Evolutionary conservation across 2,329 filamentous ascomycete genomes (phyloP), one percentile per base, ranked within the genome.

Genomic region (Tolypocladium capitatum): DNA sequence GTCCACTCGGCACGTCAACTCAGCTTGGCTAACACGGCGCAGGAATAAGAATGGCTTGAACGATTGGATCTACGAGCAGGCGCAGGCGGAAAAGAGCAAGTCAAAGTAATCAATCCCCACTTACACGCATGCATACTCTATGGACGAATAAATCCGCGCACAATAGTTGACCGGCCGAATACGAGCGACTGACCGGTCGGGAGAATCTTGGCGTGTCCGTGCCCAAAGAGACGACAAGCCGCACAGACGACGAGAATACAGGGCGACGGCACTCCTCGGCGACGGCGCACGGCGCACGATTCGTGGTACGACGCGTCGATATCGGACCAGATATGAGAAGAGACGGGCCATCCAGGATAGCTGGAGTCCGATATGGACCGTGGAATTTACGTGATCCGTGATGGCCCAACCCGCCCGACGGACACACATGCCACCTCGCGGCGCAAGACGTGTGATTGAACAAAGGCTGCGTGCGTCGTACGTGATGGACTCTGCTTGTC

Each of bases 1-100:
- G 9, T 21, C 8, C 3, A 10, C 13, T 7, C 21, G 27, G 1
- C 11, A 8, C 8, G 7, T 55, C 46, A n/a, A n/a, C n/a, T n/a
- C n/a, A n/a, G n/a, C n/a, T n/a, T n/a, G 47, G 28, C 50, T 57
- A 31, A 58, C 42, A 16, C 2, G 83, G 55, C 74, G 77, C 45
- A 81, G 87, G 75, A 98, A 98, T 69, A 83, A 83, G 51, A 78
- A 78, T 47, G 91, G 91, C 28, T 69, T 97, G 49, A 98, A 98
- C 61, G 92, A 98, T 67, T 98, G 92, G 92, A 81, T 98, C 53
- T 92, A 91, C 66, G 90, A 97, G 69, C 76, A 86, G 64, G 79
- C 83, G 1, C 81, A 91, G 59, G 73, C 75, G 48, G 71, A 77
- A 56, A 76, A 76, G 64, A 48, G 54, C 31, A 49, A 43, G 31